Base-by-base conservation (phyloP, 371 early-diverging fungal genomes). In the Actinomortierella wolfii region DNA sequence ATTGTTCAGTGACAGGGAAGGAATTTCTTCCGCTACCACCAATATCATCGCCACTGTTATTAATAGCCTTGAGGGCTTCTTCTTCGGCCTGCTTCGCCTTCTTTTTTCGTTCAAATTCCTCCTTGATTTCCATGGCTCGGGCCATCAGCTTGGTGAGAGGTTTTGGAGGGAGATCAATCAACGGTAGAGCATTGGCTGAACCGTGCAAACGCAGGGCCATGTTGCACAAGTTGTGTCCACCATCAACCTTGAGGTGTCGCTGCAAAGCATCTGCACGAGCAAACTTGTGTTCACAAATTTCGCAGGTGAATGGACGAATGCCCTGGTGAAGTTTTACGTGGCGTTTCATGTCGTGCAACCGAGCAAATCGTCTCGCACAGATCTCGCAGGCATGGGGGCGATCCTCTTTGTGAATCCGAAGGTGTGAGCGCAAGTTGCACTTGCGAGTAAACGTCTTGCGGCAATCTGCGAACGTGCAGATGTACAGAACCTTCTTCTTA, bases 341-440 rank as follows among this genome's bases (percentile, higher is more conserved):
- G 20, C 96, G 79, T 65, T 92, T 93, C 53, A 92, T 82, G 80
- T 95, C 90, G 56, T 91, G 89, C 42, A 86, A 85, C 0, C 92
- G 83, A n/a, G 88, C 85, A 78, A 91, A 91, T 6, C 80, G 76
- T 21, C 78, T 71, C 8, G 74, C 67, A 59, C 92, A 91, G 43
- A 77, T 69, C 26, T 76, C 53, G 61, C 91, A 91, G 34, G 79
- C 84, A 81, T 80, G 89, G 2, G 91, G 91, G 0, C 78, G 73
- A 54, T 81, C 71, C 50, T 81, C 78, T 15, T 87, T 85, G 57
- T 92, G 92, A 1, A 91, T 89, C 29, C 86, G 79, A 56, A 80
- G 76, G 51, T 92, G 92, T 21, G 90, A 89, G 44, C 82, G 86
- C n/a, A 90, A 77, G 61, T 89, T 91, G 55, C 89, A 90, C 21